phyloP scores from a whole-genome alignment of 78 protist species.

The Tieghemostelium lacteum region DNA sequence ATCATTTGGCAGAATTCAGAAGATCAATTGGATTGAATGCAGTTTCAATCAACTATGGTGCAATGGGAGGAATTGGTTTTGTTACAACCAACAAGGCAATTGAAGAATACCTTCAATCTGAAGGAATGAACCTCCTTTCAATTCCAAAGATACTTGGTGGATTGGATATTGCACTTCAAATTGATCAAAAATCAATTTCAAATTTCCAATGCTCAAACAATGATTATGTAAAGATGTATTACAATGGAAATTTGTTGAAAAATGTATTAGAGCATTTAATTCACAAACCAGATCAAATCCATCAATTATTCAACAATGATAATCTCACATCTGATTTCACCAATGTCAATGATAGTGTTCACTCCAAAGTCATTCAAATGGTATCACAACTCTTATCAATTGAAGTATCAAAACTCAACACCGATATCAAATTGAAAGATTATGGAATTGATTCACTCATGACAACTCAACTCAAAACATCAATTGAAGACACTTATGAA shows the following conservation, averaged over 20 bases:
- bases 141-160: background rate
- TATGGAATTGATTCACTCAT: too few species aligned
- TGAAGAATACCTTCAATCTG: background rate
- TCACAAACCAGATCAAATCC: too few species aligned
- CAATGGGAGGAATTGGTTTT: background rate
- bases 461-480: too few species aligned
- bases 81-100: background rate
- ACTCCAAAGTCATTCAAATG: background rate
- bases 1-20: conserved; percentile 59
- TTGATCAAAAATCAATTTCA: background rate
- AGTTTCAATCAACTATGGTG: background rate
- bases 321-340: background rate
- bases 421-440: too few species aligned
- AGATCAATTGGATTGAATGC: conserved; percentile 15
- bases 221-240: background rate
- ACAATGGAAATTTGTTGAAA: background rate
- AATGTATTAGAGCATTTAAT: too few species aligned
- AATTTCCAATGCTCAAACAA: too few species aligned
- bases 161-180: background rate
- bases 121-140: background rate
- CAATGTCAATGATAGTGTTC: background rate
- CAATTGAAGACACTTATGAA: too few species aligned
- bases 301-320: too few species aligned
- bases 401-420: background rate
- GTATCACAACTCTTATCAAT: background rate